Evolutionary conservation across 345 rosid genomes (phyloP), one percentile per base, ranked within the genome.

Genomic region (Corchorus olitorius): DNA sequence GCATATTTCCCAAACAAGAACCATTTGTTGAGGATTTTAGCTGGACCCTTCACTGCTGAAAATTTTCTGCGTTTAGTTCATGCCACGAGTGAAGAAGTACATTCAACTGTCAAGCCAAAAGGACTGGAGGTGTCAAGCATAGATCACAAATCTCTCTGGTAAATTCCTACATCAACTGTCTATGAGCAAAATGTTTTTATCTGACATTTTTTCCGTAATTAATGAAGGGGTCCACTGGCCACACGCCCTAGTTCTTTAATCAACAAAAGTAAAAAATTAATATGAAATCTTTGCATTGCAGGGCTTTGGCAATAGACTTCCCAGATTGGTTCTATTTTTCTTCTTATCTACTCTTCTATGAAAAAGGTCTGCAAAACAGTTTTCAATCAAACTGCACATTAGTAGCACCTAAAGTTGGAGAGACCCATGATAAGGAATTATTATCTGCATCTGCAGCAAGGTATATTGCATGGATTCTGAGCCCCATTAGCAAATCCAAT

Each of bases 261-360:
- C 27, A 27, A 27, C 15, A 12, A 70, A 52, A 50, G 5, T 41
- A 41, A 41, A 41, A 41, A 6, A 16, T 70, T 49, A 49, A 50
- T 45, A 52, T 70, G 27, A 53, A 70, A 17, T 39, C 27, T 20
- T 78, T 86, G n/a, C 80, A 19, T 79, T 61, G 79, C 88, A 92
- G 97, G 98, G 87, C 94, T 65, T 81, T 92, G 77, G 97, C 93
- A 75, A 83, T 94, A 66, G 83, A 80, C 84, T 92, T 94, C 80
- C 98, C 94, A 61, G 86, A 85, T 56, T 92, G 97, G 97, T 94
- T 90, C 83, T 88, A 81, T 80, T 87, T 88, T 87, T 95, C 94
- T 75, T 88, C 90, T 70, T 64, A 83, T 63, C 52, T 85, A 75
- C 87, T 94, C 65, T 88, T 94, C 82, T 79, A 81, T 4, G 79